Evolutionary conservation across 2,329 filamentous ascomycete species (phyloP), one percentile per base, ranked within the genome.

Genomic region (Eutypella sp.): DNA sequence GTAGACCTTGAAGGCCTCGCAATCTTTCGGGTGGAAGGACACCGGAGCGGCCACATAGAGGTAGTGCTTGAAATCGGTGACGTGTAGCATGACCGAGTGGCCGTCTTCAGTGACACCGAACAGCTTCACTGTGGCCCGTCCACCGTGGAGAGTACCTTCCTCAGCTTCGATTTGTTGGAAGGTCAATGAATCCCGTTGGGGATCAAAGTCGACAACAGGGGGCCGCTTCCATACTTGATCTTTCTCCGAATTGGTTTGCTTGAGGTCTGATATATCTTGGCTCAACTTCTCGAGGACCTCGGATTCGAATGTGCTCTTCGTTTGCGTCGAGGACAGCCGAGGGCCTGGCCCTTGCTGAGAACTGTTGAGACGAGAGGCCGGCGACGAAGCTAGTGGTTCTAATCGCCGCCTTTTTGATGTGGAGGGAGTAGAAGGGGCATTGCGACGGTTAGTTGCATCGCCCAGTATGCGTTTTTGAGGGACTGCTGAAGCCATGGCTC

Each of bases 111-210:
- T 96, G 4, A 97, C 90, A 58, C 93, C 93, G 68, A 97, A 99
- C 18, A 99, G 77, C 72, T 93, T 95, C 47, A 99, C 81, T 0
- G 89, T 85, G 0, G 88, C 75, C 61, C 69, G 84, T 18, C 88
- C 89, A 41, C 87, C 87, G 62, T 85, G 73, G 2, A 96, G 67
- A 3, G 82, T 87, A 18, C 93, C 92, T 65, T 99, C 92, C 62
- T 97, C 91, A 1, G 83, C 86, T 61, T 99, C 95, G 56, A 99
- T 99, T 61, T 95, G 87, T 69, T 99, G 93, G 62, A 99, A 97
- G 53, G 79, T 82, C n/a, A 99, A 73, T 53, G 71, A 84, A 53
- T 93, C 82, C 29, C 70, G 81, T 43, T 77, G 63, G 8, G 84
- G 75, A 48, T 69, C 55, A 48, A 79, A 81, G 44, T 71, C 65